Evolutionary conservation across 2,329 filamentous ascomycete genomes (phyloP).

Genomic region (Pseudodiploospora longispora): DNA sequence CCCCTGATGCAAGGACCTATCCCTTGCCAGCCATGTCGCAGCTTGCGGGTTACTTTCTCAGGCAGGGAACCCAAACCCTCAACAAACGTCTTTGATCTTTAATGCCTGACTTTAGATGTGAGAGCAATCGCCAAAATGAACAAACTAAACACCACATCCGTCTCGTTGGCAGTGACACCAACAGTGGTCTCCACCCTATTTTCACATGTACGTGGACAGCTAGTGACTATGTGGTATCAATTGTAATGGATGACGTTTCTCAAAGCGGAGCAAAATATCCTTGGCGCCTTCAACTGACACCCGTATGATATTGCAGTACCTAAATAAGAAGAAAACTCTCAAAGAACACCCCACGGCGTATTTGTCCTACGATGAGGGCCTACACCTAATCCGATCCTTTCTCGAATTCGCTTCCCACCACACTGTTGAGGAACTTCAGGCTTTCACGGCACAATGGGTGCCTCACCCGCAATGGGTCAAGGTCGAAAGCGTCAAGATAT

Average conservation of each 20-base stretch:
- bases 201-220: slow-evolving; percentile 58
- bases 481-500: slow-evolving; percentile 60
- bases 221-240: too few relatives aligned
- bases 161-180: slow-evolving; percentile 78
- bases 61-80: too few relatives aligned
- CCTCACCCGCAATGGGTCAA: slow-evolving; percentile 84
- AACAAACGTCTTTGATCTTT: too few relatives aligned
- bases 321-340: slow-evolving; percentile 68
- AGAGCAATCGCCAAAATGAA: slow-evolving; percentile 27
- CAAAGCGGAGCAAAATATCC: not conserved
- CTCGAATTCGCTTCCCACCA: slow-evolving; percentile 78
- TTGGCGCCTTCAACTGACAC: not conserved
- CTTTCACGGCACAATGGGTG: slow-evolving; percentile 87
- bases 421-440: slow-evolving; percentile 86
- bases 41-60: too few relatives aligned
- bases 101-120: too few relatives aligned
- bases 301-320: slow-evolving; percentile 48
- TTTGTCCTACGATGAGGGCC: slow-evolving; percentile 88
- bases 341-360: slow-evolving; percentile 78
- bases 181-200: slow-evolving; percentile 81
- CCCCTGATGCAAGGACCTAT: slow-evolving; percentile 6
- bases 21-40: not conserved
- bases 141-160: slow-evolving; percentile 67
- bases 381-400: slow-evolving; percentile 81
- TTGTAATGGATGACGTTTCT: not conserved